Evolutionary conservation across 192 early-diverging fungal genomes (phyloP).

Genomic region (Coemansia reversa): DNA sequence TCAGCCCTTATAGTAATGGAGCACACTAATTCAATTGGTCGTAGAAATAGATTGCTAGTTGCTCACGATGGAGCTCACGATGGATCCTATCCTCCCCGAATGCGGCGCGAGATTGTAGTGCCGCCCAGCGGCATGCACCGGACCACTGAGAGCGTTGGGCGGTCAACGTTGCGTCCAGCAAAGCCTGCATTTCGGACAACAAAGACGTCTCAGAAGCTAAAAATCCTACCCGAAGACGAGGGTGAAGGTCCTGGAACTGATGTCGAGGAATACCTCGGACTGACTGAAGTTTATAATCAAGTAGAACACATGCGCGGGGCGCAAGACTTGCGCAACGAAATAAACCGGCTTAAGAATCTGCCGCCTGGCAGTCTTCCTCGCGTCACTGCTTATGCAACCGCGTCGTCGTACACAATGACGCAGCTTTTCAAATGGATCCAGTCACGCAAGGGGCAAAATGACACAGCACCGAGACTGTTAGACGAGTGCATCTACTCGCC

Average conservation of each 20-base stretch:
- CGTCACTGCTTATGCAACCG: slow-evolving; percentile 84
- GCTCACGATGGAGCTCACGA: slow-evolving; percentile 26
- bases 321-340: slow-evolving; percentile 61
- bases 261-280: slow-evolving; percentile 57
- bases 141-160: slow-evolving; percentile 25
- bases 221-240: slow-evolving; percentile 79
- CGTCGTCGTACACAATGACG: slow-evolving; percentile 77
- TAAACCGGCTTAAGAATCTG: slow-evolving; percentile 71
- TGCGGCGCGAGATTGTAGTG: slow-evolving; percentile 53
- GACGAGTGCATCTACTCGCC: slow-evolving; percentile 71
- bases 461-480: slow-evolving; percentile 69
- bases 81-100: slow-evolving; percentile 48
- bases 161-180: slow-evolving; percentile 27
- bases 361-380: slow-evolving; percentile 72
- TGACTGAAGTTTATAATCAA: slow-evolving; percentile 64
- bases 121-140: slow-evolving; percentile 51
- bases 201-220: slow-evolving; percentile 91
- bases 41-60: slow-evolving; percentile 17
- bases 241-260: slow-evolving; percentile 46
- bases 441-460: slow-evolving; percentile 60
- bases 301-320: slow-evolving; percentile 63
- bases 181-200: slow-evolving; percentile 83
- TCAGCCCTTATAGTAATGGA: slow-evolving; percentile 21
- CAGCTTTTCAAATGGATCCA: slow-evolving; percentile 76
- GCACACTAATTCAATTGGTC: slow-evolving; percentile 27